These are phyloP conservation scores for Cladosporium sp. DNA, from an alignment of 2,329 filamentous ascomycete species.

Conservation along the genomic window DNA sequence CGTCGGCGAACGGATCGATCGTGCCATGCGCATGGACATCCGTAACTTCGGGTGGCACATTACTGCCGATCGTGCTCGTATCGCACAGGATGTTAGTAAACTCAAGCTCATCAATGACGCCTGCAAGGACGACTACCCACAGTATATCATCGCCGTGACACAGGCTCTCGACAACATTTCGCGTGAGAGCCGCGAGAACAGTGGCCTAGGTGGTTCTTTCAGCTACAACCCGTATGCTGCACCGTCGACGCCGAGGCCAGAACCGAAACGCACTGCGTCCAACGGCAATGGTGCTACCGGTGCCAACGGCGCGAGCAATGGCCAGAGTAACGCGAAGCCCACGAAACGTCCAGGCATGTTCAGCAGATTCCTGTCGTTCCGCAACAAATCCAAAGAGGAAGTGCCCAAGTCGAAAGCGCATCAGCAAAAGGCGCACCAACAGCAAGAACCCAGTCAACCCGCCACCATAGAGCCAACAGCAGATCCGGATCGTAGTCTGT, in stretches of 20 bases:
- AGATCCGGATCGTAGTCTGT: slow-evolving; percentile 31
- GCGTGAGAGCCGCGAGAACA: slow-evolving; percentile 31
- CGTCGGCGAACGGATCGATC: slow-evolving; percentile 46
- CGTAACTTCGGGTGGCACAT: slow-evolving; percentile 51
- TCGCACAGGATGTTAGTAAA: slow-evolving; percentile 43
- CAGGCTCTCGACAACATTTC: slow-evolving; percentile 47
- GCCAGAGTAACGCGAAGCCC: neutral
- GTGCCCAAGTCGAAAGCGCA: slow-evolving; percentile 19
- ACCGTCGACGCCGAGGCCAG: neutral
- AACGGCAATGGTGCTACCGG: neutral
- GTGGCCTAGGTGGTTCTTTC: slow-evolving; percentile 6
- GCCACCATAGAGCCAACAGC: slow-evolving; percentile 21
- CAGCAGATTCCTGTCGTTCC: slow-evolving; percentile 30
- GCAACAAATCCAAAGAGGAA: slow-evolving; percentile 21
- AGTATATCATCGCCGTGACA: slow-evolving; percentile 45
- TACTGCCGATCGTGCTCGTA: slow-evolving; percentile 32
- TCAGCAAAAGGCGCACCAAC: slow-evolving; percentile 10
- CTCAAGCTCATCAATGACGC: slow-evolving; percentile 47
- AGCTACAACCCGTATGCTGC: slow-evolving; percentile 20
- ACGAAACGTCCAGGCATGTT: slow-evolving; percentile 31
- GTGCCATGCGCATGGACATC: slow-evolving; percentile 47
- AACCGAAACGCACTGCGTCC: neutral
- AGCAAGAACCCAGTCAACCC: slow-evolving; percentile 19
- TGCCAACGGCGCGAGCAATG: neutral
- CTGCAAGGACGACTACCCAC: slow-evolving; percentile 45